A percentile compares a stretch with the other conserved stretches of the same genome.
Evolutionary conservation across 495 filamentous ascomycete species (phyloP).

Genomic region (Neurospora terricola): DNA sequence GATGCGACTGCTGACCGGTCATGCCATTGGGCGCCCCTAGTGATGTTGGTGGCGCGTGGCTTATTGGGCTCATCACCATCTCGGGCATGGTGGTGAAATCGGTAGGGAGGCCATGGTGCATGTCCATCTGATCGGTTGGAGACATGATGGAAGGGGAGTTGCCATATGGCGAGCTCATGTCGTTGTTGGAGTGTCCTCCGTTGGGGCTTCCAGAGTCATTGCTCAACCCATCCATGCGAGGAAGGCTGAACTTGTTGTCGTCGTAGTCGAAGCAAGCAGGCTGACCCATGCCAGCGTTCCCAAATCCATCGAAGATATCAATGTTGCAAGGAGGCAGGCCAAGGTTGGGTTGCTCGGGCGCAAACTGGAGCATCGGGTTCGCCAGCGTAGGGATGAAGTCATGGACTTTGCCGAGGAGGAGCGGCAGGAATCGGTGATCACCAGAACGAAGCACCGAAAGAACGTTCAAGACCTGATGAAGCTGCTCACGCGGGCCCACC

Average conservation of each 20-base stretch:
- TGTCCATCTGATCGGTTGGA: constrained; percentile 23
- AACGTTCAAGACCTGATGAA: constrained; percentile 57
- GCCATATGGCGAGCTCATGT: constrained; percentile 37
- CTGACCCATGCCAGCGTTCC: constrained; percentile 39
- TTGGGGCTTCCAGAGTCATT: constrained; percentile 28
- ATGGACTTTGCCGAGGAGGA: constrained; percentile 59
- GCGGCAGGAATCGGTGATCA: constrained; percentile 57
- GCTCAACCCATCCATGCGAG: constrained; percentile 32
- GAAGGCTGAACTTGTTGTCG: constrained; percentile 26
- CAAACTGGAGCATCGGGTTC: constrained; percentile 44
- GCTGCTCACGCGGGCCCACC: constrained; percentile 59
- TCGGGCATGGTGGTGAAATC: constrained; percentile 37
- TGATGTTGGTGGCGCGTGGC: constrained; percentile 22
- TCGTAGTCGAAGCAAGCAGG: constrained; percentile 24
- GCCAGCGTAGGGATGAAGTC: constrained; percentile 53
- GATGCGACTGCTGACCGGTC: constrained; percentile 24
- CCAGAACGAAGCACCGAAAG: constrained; percentile 61
- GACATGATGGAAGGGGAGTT: constrained; percentile 38
- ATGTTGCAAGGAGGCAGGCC: constrained; percentile 23
- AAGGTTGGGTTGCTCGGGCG: constrained; percentile 29
- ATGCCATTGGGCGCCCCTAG: constrained; percentile 22
- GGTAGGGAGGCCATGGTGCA: constrained; percentile 17
- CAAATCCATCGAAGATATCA: constrained; percentile 51
- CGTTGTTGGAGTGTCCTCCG: constrained; percentile 20
- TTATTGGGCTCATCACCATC: constrained; percentile 38